These are phyloP conservation scores for Juglanconis juglandina DNA, from an alignment of 2,329 filamentous ascomycete species.

Conservation along the genomic window DNA sequence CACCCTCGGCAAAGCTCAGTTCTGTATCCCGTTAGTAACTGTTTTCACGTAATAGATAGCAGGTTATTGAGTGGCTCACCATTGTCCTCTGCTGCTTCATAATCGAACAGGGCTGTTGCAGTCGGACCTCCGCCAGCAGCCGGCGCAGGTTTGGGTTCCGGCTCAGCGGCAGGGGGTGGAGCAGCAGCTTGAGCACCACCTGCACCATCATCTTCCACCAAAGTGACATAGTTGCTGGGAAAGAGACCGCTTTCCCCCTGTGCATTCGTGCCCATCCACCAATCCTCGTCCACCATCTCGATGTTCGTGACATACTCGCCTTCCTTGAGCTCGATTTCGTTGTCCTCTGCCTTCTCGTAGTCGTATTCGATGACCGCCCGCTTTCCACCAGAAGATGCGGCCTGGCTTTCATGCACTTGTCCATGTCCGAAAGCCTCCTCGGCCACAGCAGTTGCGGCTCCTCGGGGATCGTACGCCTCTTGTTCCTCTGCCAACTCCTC, in stretches of 20 bases:
- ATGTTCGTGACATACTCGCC: slow-evolving; percentile 87
- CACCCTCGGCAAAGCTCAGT: slow-evolving; percentile 83
- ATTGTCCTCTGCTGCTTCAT: slow-evolving; percentile 96
- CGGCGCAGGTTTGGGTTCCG: slow-evolving; percentile 37
- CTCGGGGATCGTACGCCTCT: slow-evolving; percentile 56
- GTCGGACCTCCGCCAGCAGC: slow-evolving; percentile 51
- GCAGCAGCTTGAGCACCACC: slow-evolving; percentile 28
- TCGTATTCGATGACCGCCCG: slow-evolving; percentile 85
- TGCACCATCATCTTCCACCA: slow-evolving; percentile 62
- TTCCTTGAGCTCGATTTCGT: slow-evolving; percentile 87
- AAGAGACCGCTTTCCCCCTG: slow-evolving; percentile 85
- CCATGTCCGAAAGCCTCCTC: slow-evolving; percentile 41
- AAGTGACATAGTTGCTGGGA: slow-evolving; percentile 90
- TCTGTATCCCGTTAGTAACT: slow-evolving; percentile 42
- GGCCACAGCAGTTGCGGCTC: slow-evolving; percentile 54
- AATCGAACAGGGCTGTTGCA: slow-evolving; percentile 88
- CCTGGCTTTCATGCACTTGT: slow-evolving; percentile 31
- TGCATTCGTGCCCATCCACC: slow-evolving; percentile 95
- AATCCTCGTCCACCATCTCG: slow-evolving; percentile 96
- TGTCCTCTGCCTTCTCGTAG: slow-evolving; percentile 96
- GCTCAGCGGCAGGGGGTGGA: slow-evolving; percentile 33
- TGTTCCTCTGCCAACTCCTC: slow-evolving; percentile 64
- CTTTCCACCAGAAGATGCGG: slow-evolving; percentile 52
- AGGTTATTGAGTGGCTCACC: slow-evolving; percentile 39
- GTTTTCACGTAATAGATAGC: background rate